Conservation (phyloP, 306 rosid species). For the Arachis hypogaea region DNA sequence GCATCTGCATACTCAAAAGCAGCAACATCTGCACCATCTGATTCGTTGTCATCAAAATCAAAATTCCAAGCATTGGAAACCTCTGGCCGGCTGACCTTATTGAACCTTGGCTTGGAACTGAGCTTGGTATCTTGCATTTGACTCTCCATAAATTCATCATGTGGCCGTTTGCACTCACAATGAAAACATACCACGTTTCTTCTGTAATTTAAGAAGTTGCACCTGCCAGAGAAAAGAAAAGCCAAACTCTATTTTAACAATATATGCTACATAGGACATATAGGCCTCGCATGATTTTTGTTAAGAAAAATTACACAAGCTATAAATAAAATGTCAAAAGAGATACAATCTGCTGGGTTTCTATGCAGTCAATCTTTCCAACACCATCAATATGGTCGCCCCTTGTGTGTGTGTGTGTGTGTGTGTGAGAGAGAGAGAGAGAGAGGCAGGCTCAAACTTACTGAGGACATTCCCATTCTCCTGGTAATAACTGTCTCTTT, state of each 20-base stretch:
- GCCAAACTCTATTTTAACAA: conserved; percentile 34
- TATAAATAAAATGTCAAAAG: conserved; percentile 2
- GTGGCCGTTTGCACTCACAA: conserved; percentile 96
- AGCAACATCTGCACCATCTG: conserved; percentile 98
- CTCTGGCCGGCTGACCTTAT: conserved; percentile 59
- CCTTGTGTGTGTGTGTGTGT: neutral
- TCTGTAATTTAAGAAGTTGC: conserved; percentile 96
- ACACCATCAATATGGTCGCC: conserved; percentile 10
- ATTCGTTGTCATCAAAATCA: conserved; percentile 93
- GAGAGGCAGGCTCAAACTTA: conserved; percentile 52
- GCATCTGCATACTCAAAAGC: conserved; percentile 95
- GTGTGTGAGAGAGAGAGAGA: neutral
- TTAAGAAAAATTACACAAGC: neutral
- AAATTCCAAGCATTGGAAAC: conserved; percentile 96
- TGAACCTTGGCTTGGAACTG: conserved; percentile 53
- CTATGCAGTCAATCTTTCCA: neutral
- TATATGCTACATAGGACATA: conserved; percentile 16
- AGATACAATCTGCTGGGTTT: too few species aligned
- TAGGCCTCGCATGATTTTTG: neutral
- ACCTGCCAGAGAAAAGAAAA: conserved; percentile 62
- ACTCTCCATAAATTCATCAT: conserved; percentile 73
- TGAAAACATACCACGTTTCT: conserved; percentile 92
- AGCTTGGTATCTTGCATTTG: conserved; percentile 60
- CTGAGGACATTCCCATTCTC: conserved; percentile 99
- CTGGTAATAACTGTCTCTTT: conserved; percentile 94